Percentiles rank a stretch among this genome's conserved stretches.
Evolutionary conservation across 2,329 filamentous ascomycete genomes (phyloP).

Genomic region (Hymenotorrendiella dingleyae): DNA sequence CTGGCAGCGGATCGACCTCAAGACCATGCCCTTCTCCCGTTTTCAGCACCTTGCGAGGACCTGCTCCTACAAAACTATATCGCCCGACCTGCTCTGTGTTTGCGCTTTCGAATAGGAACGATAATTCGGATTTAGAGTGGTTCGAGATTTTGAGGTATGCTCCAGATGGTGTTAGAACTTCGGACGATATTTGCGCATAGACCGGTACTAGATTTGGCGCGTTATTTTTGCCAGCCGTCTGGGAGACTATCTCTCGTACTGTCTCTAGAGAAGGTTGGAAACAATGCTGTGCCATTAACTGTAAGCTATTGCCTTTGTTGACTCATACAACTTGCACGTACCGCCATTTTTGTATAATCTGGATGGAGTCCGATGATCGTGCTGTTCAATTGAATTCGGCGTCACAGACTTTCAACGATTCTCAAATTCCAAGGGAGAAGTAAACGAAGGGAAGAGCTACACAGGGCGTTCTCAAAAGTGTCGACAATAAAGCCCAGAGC

Average conservation of each 20-base stretch:
- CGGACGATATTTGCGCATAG: slow-evolving; percentile 79
- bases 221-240: slow-evolving; percentile 44
- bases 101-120: slow-evolving; percentile 93
- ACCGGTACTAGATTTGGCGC: slow-evolving; percentile 73
- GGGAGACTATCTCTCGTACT: slow-evolving; percentile 49
- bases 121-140: slow-evolving; percentile 69
- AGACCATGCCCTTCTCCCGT: slow-evolving; percentile 85
- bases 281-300: slow-evolving; percentile 35
- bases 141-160: slow-evolving; percentile 89
- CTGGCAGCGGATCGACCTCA: slow-evolving; percentile 75
- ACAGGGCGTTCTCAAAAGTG: too few relatives aligned
- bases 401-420: too few relatives aligned
- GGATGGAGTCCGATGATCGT: too few relatives aligned
- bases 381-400: background rate
- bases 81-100: slow-evolving; percentile 89
- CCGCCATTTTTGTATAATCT: slow-evolving; percentile 19
- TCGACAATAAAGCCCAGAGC: too few relatives aligned
- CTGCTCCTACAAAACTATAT: slow-evolving; percentile 91
- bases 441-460: background rate
- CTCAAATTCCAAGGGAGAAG: background rate
- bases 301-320: slow-evolving; percentile 19
- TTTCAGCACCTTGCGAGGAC: slow-evolving; percentile 71
- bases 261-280: slow-evolving; percentile 57
- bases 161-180: slow-evolving; percentile 88
- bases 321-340: slow-evolving; percentile 24